Conservation (phyloP, 768 basidiomycete species). For the Tricholoma bakamatsutake region DNA sequence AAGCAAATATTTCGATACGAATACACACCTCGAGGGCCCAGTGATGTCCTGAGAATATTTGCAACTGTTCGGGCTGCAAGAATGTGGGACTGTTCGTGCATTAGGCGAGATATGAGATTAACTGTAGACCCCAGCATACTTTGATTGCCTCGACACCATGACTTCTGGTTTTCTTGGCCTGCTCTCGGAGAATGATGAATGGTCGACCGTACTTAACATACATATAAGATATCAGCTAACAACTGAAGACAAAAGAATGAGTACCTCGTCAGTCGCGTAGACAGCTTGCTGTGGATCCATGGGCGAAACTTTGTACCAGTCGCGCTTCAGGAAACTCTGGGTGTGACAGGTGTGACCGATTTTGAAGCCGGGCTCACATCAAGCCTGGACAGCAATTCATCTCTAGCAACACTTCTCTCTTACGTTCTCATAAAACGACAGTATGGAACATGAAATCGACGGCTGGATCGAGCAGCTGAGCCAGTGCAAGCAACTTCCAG, state of each 20-base stretch:
- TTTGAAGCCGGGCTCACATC: slow-evolving; percentile 17
- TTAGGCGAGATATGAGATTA: slow-evolving; percentile 7
- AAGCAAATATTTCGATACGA: slow-evolving; percentile 5
- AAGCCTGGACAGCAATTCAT: slow-evolving; percentile 29
- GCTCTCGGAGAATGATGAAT: slow-evolving; percentile 96
- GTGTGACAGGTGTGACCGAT: slow-evolving; percentile 32
- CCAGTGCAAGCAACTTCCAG: slow-evolving; percentile 95
- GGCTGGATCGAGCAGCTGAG: slow-evolving; percentile 94
- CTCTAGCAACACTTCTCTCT: slow-evolving; percentile 25
- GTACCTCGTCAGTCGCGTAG: slow-evolving; percentile 83
- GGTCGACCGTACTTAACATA: slow-evolving; percentile 77
- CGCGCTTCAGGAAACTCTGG: slow-evolving; percentile 21
- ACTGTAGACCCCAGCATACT: slow-evolving; percentile 34
- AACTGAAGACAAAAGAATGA: background rate
- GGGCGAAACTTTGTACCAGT: slow-evolving; percentile 21
- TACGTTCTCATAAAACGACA: slow-evolving; percentile 25
- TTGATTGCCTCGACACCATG: slow-evolving; percentile 96
- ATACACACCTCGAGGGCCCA: slow-evolving; percentile 82
- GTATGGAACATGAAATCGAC: slow-evolving; percentile 80
- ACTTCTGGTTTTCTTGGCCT: slow-evolving; percentile 83
- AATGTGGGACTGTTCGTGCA: slow-evolving; percentile 70
- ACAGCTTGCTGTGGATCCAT: slow-evolving; percentile 59
- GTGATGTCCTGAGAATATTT: slow-evolving; percentile 90
- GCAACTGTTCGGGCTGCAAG: slow-evolving; percentile 91
- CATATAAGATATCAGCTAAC: slow-evolving; percentile 6